Base-by-base conservation (phyloP, 148 eudicot genomes). In the Vaccinium vitisidaea region DNA sequence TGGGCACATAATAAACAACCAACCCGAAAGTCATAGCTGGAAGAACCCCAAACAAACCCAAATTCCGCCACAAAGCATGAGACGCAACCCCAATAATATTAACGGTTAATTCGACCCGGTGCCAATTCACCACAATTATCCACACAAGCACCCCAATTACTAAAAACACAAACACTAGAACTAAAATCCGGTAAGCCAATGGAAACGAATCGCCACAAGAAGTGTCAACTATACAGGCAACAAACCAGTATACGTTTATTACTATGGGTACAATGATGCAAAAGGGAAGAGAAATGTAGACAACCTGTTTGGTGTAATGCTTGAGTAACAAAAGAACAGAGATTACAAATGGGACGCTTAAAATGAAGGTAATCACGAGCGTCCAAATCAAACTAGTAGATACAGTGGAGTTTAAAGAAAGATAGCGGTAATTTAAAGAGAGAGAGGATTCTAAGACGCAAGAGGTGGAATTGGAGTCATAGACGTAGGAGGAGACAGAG, bases 161-260 rank as follows among this genome's bases (percentile, higher is more conserved):
- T 89, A 95, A 79, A 74, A 97, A 93, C 25, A 94, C 92, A 85
- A 95, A 95, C 21, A 94, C 79, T 43, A 97, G 83, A 71, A 93
- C 89, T 4, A 95, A 55, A 61, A 97, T 91, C 49, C 98, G 89
- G 87, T 97, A 97, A 6, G 56, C 96, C 82, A 95, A 86, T 1
- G 98, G 98, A 46, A 95, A 92, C 9, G 90, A 89, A 50, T 87
- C 87, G 74, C 92, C 92, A 84, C 98, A 95, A 10, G 90, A 80
- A 9, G 95, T 89, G 78, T 84, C 91, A 59, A 95, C 76, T 0
- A 96, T 92, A 84, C 98, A 95, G 8, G 92, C 96, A 81, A 95
- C 96, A 82, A 95, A 95, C 98, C 98, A 95, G 61, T 94, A 97
- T n/a, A 95, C 91, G 83, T 97, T 91, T 13, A 95, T 48, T 83